Percentiles rank a stretch among this genome's conserved stretches.
Conservation (phyloP, 768 basidiomycete species). For the Leccinellum rugosiceps region DNA sequence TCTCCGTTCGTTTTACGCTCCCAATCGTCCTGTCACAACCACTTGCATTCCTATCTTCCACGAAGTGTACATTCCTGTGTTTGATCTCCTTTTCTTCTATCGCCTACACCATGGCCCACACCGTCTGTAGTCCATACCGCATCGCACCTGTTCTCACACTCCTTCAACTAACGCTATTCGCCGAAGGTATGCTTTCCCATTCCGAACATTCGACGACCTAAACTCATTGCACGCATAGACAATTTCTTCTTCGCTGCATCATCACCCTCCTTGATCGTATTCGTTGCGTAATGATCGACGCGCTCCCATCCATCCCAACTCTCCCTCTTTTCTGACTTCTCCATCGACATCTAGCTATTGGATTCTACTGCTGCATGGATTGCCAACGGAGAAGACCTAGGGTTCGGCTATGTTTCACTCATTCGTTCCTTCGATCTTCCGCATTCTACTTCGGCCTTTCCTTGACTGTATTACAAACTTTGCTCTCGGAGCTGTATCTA, state of each 20-base stretch:
- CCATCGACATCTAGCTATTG: neutral
- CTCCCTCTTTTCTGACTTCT: slow-evolving; percentile 1
- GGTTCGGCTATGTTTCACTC: neutral
- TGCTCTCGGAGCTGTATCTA: neutral
- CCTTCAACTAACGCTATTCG: slow-evolving; percentile 12
- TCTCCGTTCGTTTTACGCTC: slow-evolving; percentile 7
- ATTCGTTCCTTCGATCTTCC: neutral
- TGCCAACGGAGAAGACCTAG: neutral
- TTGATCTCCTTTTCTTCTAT: neutral
- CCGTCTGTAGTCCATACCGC: neutral
- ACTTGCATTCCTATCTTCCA: neutral
- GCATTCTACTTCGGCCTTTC: neutral
- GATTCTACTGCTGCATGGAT: neutral
- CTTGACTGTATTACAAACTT: neutral
- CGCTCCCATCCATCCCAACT: neutral
- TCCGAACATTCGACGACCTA: neutral
- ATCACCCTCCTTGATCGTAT: slow-evolving; percentile 6
- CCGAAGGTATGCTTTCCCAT: slow-evolving; percentile 12
- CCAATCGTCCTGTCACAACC: neutral
- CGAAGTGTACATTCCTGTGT: neutral
- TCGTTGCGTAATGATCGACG: neutral
- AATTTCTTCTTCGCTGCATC: neutral
- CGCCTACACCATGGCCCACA: neutral
- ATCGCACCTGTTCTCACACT: neutral
- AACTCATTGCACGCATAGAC: slow-evolving; percentile 1